These are phyloP conservation scores for Populus davidiana DNA, from an alignment of 345 rosid genomes.

Conservation along the genomic window DNA sequence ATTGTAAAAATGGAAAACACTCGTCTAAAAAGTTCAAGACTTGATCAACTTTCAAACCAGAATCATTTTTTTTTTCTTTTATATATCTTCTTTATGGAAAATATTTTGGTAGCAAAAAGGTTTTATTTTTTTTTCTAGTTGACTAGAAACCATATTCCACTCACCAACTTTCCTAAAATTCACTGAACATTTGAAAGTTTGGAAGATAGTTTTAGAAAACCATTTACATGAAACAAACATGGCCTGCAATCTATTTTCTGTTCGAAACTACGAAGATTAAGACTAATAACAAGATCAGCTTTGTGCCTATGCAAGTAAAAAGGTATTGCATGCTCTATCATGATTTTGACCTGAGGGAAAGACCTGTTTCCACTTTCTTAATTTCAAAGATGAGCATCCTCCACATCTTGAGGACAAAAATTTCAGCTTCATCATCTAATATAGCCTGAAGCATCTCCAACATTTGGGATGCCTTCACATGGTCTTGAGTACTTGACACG, in stretches of 20 bases:
- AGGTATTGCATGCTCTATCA: constrained; percentile 18
- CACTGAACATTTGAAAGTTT: too few relatives aligned
- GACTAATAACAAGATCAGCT: neutral
- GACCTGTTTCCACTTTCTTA: constrained; percentile 83
- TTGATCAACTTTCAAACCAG: too few relatives aligned
- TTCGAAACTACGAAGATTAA: neutral
- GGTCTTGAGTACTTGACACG: constrained; percentile 75
- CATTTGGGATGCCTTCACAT: constrained; percentile 86
- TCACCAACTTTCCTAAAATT: too few relatives aligned
- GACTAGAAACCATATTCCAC: too few relatives aligned
- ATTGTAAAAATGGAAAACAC: too few relatives aligned
- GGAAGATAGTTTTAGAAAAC: too few relatives aligned
- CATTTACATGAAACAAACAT: neutral
- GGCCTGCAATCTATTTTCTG: neutral
- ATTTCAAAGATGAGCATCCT: constrained; percentile 97
- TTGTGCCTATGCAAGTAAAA: neutral
- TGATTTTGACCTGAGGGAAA: constrained; percentile 53
- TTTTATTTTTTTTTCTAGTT: too few relatives aligned
- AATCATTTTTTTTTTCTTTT: too few relatives aligned
- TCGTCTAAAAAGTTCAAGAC: too few relatives aligned
- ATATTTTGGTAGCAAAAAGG: too few relatives aligned
- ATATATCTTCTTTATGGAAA: too few relatives aligned
- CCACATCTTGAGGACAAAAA: constrained; percentile 99
- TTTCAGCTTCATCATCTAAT: constrained; percentile 92
- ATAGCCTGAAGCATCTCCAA: constrained; percentile 82